These are phyloP conservation scores for Lactifluus piperatus DNA, from an alignment of 768 basidiomycete genomes.

Conservation along the genomic window DNA sequence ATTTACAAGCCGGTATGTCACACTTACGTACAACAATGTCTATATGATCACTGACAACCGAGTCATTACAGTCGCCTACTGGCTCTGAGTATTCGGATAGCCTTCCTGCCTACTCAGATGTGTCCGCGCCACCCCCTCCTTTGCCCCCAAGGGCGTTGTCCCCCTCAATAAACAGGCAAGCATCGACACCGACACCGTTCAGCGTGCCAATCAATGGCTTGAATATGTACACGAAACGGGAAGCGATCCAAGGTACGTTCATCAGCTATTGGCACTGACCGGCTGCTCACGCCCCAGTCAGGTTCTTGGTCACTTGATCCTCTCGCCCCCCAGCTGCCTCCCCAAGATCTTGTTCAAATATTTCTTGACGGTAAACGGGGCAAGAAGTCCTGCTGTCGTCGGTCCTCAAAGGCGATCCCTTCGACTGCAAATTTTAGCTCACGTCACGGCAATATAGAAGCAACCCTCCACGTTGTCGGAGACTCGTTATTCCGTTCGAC, in stretches of 20 bases:
- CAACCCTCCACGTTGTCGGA: constrained; percentile 6
- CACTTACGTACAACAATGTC: not conserved
- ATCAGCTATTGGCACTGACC: too few species aligned
- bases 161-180: not conserved
- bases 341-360: constrained; percentile 2
- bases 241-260: constrained; percentile 10
- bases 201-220: constrained; percentile 9
- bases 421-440: constrained; percentile 7
- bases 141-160: not conserved
- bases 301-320: constrained; percentile 17
- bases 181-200: not conserved
- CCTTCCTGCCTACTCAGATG: constrained; percentile 3
- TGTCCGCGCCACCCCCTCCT: not conserved
- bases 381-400: not conserved
- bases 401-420: not conserved
- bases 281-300: not conserved
- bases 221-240: not conserved
- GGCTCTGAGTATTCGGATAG: not conserved
- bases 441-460: constrained; percentile 10
- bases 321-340: not conserved
- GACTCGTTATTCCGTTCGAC: constrained; percentile 3
- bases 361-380: not conserved
- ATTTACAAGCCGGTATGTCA: not conserved
- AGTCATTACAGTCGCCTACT: not conserved
- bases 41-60: not conserved